Evolutionary conservation across 495 filamentous ascomycete genomes (phyloP), one percentile per base, ranked within the genome.

Genomic region (Aspergillus haitiensis): DNA sequence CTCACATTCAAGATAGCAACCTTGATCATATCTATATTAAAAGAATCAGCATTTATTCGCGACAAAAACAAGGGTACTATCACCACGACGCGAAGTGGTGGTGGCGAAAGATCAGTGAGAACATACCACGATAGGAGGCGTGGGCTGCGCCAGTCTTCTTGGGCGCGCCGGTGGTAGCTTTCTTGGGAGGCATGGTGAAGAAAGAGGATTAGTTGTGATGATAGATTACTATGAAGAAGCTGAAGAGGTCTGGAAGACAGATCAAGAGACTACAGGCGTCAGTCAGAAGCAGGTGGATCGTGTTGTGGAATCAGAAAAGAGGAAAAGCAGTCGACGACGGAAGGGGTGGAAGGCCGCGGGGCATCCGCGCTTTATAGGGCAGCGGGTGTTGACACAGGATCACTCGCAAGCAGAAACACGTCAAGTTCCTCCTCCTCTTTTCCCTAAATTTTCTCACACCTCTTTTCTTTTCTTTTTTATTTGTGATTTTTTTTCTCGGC

Each of bases 1-100:
- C 84, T 80, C 75, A 88, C 85, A 73, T 80, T 82, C 63, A 84
- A 62, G 68, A 88, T 87, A 55, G 85, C 85, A 75, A 86, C 84
- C 73, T 83, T 85, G 74, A 88, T 86, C 85, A 88, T 84, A 78
- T 79, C 79, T 82, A 76, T 76, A 76, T 78, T 52, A 55, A 53
- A 70, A n/a, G 58, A 73, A 78, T 84, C 76, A 82, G 78, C 70
- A 78, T 55, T 67, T 33, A 62, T 69, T 72, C 71, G 80, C 80
- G 81, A 81, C 73, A 57, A 64, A 48, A 66, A 58, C 44, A 40
- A 69, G 71, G 61, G 31, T 35, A 60, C 27, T 33, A 59, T 66
- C 63, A 67, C 58, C 53, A 61, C 63, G 56, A 71, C 76, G 78
- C 78, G 80, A 82, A 76, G 71, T 51, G 60, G 63, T 74, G 70